Percentiles rank a stretch among this genome's conserved stretches.
phyloP scores from a whole-genome alignment of 495 filamentous ascomycete genomes.

The Penicillium cataractarum region DNA sequence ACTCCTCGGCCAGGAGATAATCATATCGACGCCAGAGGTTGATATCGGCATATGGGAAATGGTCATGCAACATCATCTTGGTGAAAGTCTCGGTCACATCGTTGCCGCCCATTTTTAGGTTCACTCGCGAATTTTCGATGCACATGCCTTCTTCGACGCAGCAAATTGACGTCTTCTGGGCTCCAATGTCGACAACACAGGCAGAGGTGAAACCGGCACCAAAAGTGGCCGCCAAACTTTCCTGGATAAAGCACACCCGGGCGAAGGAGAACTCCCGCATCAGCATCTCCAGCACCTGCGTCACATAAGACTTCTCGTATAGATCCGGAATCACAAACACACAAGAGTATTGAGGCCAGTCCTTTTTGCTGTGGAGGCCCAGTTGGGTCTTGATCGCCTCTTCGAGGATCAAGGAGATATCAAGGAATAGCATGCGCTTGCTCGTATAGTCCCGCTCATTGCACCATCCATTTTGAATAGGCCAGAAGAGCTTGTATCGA shows the following conservation, averaged over 20 bases:
- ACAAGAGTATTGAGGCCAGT: slow-evolving; percentile 89
- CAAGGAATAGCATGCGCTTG: slow-evolving; percentile 75
- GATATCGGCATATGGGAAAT: slow-evolving; percentile 92
- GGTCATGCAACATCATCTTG: slow-evolving; percentile 94
- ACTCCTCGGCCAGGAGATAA: slow-evolving; percentile 89
- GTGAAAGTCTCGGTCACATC: slow-evolving; percentile 94
- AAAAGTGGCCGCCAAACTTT: slow-evolving; percentile 91
- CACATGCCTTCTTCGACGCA: slow-evolving; percentile 98
- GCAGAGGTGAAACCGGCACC: slow-evolving; percentile 92
- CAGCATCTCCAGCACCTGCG: slow-evolving; percentile 77
- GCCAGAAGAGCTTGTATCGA: slow-evolving; percentile 90
- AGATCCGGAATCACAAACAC: slow-evolving; percentile 95
- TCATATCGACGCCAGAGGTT: slow-evolving; percentile 90
- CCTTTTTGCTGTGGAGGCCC: slow-evolving; percentile 71
- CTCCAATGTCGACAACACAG: slow-evolving; percentile 95
- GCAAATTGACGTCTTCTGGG: slow-evolving; percentile 96
- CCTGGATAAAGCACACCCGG: slow-evolving; percentile 90
- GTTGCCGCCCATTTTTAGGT: slow-evolving; percentile 88
- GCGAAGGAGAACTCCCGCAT: slow-evolving; percentile 87
- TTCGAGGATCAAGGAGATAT: slow-evolving; percentile 84
- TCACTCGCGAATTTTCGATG: slow-evolving; percentile 87
- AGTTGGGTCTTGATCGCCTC: slow-evolving; percentile 83
- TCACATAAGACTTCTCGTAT: slow-evolving; percentile 91
- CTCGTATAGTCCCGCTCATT: slow-evolving; percentile 87
- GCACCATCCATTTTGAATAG: slow-evolving; percentile 80